Evolutionary conservation across 2,329 filamentous ascomycete genomes (phyloP), one percentile per base, ranked within the genome.

Genomic region (Aplosporella prunicola): DNA sequence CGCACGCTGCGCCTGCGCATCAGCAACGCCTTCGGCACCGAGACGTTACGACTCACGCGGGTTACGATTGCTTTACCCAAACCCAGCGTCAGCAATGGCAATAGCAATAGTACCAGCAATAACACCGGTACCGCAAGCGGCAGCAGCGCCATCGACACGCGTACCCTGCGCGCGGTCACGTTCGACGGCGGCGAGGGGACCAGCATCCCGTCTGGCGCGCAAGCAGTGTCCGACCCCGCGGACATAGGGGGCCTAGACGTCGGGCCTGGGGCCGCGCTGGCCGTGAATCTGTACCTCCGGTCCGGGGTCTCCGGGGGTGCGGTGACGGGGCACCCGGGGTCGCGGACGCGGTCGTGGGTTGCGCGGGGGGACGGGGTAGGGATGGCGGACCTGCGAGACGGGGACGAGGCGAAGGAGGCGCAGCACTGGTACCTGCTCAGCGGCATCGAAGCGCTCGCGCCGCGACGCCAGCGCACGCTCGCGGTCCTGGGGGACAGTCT

Each of bases 251-350:
- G 15, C 18, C n/a, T n/a, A n/a, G n/a, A n/a, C n/a, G 14, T 36
- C 16, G 18, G 20, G n/a, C 13, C 24, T 11, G 13, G 20, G n/a
- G 13, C 14, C 17, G 36, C 32, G 9, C 57, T 82, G 35, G 71
- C 70, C 2, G 61, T 82, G 2, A 74, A 66, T 8, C 58, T 80
- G 11, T 82, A 78, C 50, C 63, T 74, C 2, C 61, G 66, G 18
- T 43, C 57, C 1, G 78, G 78, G 0, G 77, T 81, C 49, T 52
- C 60, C 2, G 68, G 69, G 1, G 71, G 64, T 39, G 63, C 58
- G 18, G 76, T 82, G 38, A 82, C 78, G 0, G 69, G 68, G 0
- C 79, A 82, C 42, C 77, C 78, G 0, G 78, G 78, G 5, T 78
- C 73, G 46, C 66, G 78, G 5, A 79, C 76, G 0, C 77, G 71